phyloP scores from a whole-genome alignment of 768 basidiomycete genomes.

The Epithele typhae region DNA sequence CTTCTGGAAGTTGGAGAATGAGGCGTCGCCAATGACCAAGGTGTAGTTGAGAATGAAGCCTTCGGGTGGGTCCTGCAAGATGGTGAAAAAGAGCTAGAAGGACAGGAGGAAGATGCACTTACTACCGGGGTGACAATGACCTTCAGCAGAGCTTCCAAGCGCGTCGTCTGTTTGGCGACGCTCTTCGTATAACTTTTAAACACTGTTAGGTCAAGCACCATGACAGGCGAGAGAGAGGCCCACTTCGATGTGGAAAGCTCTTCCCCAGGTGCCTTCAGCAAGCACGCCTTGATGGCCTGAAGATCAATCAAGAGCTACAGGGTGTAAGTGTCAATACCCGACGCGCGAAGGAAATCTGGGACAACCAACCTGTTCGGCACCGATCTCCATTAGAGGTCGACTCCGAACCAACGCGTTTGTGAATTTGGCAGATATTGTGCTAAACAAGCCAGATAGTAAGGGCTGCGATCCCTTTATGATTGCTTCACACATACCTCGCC shows the following conservation, averaged over 20 bases:
- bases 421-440: conserved; percentile 81
- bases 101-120: conserved; percentile 24
- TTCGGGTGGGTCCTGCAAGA: conserved; percentile 78
- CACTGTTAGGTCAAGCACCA: conserved; percentile 6
- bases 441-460: conserved; percentile 25
- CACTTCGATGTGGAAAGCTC: conserved; percentile 51
- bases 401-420: conserved; percentile 88
- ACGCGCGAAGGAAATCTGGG: neutral
- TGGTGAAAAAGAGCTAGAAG: neutral
- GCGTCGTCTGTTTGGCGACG: conserved; percentile 73
- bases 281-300: conserved; percentile 76
- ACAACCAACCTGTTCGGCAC: conserved; percentile 90
- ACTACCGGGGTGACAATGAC: conserved; percentile 92
- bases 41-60: conserved; percentile 96
- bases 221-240: conserved; percentile 7
- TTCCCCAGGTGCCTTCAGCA: conserved; percentile 82
- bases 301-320: conserved; percentile 83
- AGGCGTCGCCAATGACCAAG: conserved; percentile 88
- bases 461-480: neutral
- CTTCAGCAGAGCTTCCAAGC: conserved; percentile 89
- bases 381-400: conserved; percentile 85
- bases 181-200: conserved; percentile 70
- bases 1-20: conserved; percentile 99
- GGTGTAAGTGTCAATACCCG: neutral
- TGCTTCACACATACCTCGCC: conserved; percentile 53